Percentiles rank a stretch among this genome's conserved stretches.
Conservation (phyloP, 306 rosid genomes). For the Sechiopsis laciniata region DNA sequence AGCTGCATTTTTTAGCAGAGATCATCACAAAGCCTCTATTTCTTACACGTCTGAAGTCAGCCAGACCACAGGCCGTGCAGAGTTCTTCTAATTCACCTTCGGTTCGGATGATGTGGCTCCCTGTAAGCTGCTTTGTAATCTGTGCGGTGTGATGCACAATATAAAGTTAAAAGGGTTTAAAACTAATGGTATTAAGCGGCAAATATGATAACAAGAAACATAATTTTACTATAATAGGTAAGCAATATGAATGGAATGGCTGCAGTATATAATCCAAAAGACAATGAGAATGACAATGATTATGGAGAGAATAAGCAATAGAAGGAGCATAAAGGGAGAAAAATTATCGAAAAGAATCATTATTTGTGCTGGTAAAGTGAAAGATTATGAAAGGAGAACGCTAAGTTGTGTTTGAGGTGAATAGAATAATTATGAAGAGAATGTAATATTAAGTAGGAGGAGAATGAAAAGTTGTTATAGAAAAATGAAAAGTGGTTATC, state of each 20-base stretch:
- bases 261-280: no score
- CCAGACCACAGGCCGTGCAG: conserved; percentile 63
- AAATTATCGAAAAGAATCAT: no score
- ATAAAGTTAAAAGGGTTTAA: not conserved
- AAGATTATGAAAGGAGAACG: no score
- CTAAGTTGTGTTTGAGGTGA: no score
- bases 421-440: no score
- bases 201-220: not conserved
- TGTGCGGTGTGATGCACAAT: conserved; percentile 12
- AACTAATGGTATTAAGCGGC: not conserved
- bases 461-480: no score
- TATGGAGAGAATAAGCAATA: no score
- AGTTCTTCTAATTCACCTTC: conserved; percentile 72
- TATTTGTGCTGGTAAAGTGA: no score
- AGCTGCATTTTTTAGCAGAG: conserved; percentile 61
- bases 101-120: conserved; percentile 45
- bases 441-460: no score
- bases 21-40: conserved; percentile 71
- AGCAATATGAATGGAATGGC: not conserved
- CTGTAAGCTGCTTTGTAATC: conserved; percentile 44
- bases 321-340: no score
- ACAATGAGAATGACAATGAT: no score
- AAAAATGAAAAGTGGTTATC: no score
- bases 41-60: conserved; percentile 50
- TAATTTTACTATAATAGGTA: not conserved